Evolutionary conservation across 2,329 filamentous ascomycete genomes (phyloP), one percentile per base, ranked within the genome.

Genomic region (Pseudogymnoascus sp.): DNA sequence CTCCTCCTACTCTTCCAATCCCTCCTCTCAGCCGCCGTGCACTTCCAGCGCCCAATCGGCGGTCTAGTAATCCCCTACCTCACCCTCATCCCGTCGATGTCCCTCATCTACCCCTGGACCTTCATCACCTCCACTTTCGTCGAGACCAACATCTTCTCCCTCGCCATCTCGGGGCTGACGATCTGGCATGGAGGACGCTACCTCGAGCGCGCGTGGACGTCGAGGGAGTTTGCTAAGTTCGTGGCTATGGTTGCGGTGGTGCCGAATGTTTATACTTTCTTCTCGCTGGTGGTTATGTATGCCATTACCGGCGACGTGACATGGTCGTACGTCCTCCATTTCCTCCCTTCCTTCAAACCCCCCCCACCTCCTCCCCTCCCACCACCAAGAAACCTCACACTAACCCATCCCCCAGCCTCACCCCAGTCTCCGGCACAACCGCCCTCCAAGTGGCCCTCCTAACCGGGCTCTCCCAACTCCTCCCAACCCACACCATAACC

Each of bases 401-500:
- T 61, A 25, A 61, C 59, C 21, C 11, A 18, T 4, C n/a, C 63
- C 59, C 12, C 70, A 94, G 89, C 61, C 77, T 90, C 56, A 92
- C 89, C 53, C 88, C 90, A 67, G 90, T 97, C 72, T 90, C 90
- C 69, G 94, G 94, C 69, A 92, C 92, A 63, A 88, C 96, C 67
- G 87, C 92, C 14, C 81, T 97, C 64, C 93, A 97, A 75, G 92
- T 94, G 56, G 88, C 90, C 66, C 97, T 97, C 78, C 89, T 99
- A 66, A 91, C 97, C 70, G 91, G 93, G 62, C 96, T 97, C 77
- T 97, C 96, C 77, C 94, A 99, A 77, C 90, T 99, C 60, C 89
- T 97, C 37, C 94, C 94, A 21, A 92, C 96, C 66, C 94, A 99
- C 76, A 99, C 94, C 10, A 93, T 97, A 62, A 94, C 93, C 4